Conservation (phyloP, 495 filamentous ascomycete genomes). For the Trichoderma asperelloides region DNA sequence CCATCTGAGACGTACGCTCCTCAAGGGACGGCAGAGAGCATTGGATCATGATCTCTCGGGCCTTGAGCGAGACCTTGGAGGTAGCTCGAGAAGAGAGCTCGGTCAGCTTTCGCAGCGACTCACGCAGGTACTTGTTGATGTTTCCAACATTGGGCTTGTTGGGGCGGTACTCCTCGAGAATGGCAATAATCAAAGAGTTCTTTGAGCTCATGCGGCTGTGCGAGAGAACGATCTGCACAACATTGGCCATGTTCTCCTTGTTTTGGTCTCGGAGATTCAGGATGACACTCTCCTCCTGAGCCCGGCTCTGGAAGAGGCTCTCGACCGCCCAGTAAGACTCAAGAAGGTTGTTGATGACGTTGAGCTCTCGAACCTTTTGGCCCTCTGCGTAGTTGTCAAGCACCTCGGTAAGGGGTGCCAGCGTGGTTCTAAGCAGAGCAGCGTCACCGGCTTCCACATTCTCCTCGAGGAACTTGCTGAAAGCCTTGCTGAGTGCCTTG, state of each 20-base stretch:
- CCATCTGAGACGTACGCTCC: slow-evolving; percentile 92
- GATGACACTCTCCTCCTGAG: slow-evolving; percentile 86
- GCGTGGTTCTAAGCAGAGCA: slow-evolving; percentile 59
- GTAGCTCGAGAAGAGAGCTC: slow-evolving; percentile 79
- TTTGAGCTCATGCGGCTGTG: slow-evolving; percentile 88
- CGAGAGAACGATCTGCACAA: slow-evolving; percentile 82
- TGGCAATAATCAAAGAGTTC: slow-evolving; percentile 88
- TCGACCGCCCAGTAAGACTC: slow-evolving; percentile 77
- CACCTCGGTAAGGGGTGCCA: slow-evolving; percentile 71
- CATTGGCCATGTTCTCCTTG: slow-evolving; percentile 77
- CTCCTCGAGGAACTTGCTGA: slow-evolving; percentile 83
- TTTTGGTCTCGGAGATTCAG: slow-evolving; percentile 91
- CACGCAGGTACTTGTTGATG: slow-evolving; percentile 79
- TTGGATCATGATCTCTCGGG: slow-evolving; percentile 92
- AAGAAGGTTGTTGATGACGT: slow-evolving; percentile 67
- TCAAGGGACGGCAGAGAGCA: slow-evolving; percentile 92
- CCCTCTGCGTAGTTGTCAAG: slow-evolving; percentile 81
- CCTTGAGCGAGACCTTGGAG: slow-evolving; percentile 94
- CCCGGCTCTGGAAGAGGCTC: slow-evolving; percentile 74
- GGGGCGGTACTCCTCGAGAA: slow-evolving; percentile 87
- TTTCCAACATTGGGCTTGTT: slow-evolving; percentile 88
- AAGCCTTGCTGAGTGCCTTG: slow-evolving; percentile 74
- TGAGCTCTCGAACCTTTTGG: slow-evolving; percentile 82
- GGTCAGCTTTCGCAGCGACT: slow-evolving; percentile 72
- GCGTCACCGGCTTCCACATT: slow-evolving; percentile 60